A percentile compares a stretch with the other conserved stretches of the same genome.
Evolutionary conservation across 768 basidiomycete species (phyloP).

Genomic region (Mrakia hoshinonis): DNA sequence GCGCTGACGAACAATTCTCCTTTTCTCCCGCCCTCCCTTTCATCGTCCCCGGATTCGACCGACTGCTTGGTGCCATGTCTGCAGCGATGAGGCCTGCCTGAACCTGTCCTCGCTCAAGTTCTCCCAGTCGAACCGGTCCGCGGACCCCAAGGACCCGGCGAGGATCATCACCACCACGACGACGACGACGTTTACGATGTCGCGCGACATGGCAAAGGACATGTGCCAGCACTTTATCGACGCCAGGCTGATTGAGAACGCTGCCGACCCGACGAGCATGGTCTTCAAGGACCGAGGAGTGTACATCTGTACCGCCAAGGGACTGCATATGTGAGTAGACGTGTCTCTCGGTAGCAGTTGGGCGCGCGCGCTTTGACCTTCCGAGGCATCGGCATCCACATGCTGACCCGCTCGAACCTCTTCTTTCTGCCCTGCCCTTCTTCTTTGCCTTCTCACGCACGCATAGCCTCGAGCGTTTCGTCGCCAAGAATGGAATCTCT

Average conservation of each 20-base stretch:
- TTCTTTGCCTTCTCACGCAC: not conserved
- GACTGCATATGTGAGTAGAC: slow-evolving; percentile 64
- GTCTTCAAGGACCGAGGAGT: slow-evolving; percentile 97
- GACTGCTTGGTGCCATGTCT: not conserved
- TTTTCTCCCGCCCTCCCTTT: not conserved
- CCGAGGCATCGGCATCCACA: not conserved
- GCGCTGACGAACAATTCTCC: not conserved
- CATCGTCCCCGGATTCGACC: not conserved
- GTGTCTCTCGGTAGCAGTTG: not conserved
- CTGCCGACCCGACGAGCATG: slow-evolving; percentile 74
- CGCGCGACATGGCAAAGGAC: slow-evolving; percentile 97
- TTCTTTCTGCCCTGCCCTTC: not conserved
- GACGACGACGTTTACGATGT: slow-evolving; percentile 99
- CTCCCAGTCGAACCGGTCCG: slow-evolving; percentile 95
- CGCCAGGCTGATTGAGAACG: slow-evolving; percentile 93
- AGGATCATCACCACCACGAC: slow-evolving; percentile 98
- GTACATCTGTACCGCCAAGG: slow-evolving; percentile 91
- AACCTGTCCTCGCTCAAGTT: slow-evolving; percentile 95
- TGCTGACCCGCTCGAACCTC: not conserved
- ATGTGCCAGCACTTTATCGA: slow-evolving; percentile 99
- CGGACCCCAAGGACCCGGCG: slow-evolving; percentile 95
- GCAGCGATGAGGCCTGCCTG: slow-evolving; percentile 83
- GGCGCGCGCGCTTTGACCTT: not conserved
- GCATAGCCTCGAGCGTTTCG: slow-evolving; percentile 81
- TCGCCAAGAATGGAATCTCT: slow-evolving; percentile 97